Evolutionary conservation across 768 basidiomycete species (phyloP), one percentile per base, ranked within the genome.

Genomic region (Naganishia friedmannii): DNA sequence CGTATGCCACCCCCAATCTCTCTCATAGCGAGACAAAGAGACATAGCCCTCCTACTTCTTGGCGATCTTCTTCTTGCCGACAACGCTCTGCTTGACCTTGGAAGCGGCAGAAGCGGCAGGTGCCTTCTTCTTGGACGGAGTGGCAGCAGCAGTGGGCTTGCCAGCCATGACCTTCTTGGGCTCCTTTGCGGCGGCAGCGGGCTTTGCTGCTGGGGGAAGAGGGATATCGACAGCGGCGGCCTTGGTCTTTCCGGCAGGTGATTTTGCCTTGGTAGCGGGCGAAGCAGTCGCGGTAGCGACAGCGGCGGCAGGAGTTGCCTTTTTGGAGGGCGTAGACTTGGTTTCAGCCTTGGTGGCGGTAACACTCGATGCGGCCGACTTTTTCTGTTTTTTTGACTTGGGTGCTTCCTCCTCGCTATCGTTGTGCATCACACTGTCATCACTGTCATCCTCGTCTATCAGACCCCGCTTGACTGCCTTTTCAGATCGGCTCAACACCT

Each of bases 351-450:
- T 70, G 67, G 74, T 63, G 51, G 75, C 73, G 69, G 73, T 68
- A 53, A 34, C 39, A 70, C 48, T 70, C n/a, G 76, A 69, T 3
- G 74, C 74, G 46, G 71, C 70, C 29, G 39, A 48, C 53, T 60
- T 74, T 65, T 53, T 75, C 76, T 51, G 80, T 72, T 66, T 67
- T 48, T 73, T 66, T 58, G 58, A 12, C 55, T 46, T 63, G 21
- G 73, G 42, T 70, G 71, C 26, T 60, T 79, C n/a, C 80, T 81
- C 69, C 26, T 60, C 68, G 26, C 45, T 54, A 31, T 55, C 55
- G 21, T 42, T 34, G 58, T 72, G 66, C 66, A 71, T 65, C 66
- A 68, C 55, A 55, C 73, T 63, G 26, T 71, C 75, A 29, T 69
- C 73, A 28, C 69, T 71, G 37, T 74, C 71, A n/a, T 60, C 65